A percentile compares a stretch with the other conserved stretches of the same genome.
Evolutionary conservation across 371 early-diverging fungal genomes (phyloP).

Genomic region (Circinella minor): DNA sequence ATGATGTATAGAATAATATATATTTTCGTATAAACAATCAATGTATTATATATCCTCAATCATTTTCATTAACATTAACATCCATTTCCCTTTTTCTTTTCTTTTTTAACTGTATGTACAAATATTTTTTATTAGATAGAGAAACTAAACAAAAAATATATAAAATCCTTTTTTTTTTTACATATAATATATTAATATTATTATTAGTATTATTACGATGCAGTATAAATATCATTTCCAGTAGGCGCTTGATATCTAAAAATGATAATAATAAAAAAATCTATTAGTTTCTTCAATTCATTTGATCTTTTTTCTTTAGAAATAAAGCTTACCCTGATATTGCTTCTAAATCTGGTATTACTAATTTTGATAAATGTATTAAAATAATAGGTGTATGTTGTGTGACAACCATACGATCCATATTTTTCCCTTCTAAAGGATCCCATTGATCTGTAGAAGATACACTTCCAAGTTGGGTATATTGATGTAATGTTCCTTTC

Average conservation of each 20-base stretch:
- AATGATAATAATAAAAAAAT: not conserved
- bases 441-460: conserved; percentile 61
- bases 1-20: not conserved
- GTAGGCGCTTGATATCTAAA: conserved; percentile 13
- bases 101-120: no score
- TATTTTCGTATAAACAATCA: no score
- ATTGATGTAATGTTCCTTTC: conserved; percentile 63
- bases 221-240: conserved; percentile 14
- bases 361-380: conserved; percentile 38
- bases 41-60: no score
- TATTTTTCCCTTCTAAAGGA: conserved; percentile 40
- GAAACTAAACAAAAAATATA: no score
- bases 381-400: conserved; percentile 48
- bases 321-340: conserved; percentile 32
- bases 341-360: conserved; percentile 40
- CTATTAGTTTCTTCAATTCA: not conserved
- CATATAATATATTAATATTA: not conserved
- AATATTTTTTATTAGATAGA: no score
- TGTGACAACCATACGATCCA: conserved; percentile 44
- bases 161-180: not conserved
- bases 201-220: not conserved
- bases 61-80: no score
- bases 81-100: no score
- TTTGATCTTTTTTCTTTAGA: not conserved
- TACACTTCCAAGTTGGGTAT: conserved; percentile 62